Evolutionary conservation across 2,329 filamentous ascomycete genomes (phyloP).

Genomic region (Dactylellina sp.): DNA sequence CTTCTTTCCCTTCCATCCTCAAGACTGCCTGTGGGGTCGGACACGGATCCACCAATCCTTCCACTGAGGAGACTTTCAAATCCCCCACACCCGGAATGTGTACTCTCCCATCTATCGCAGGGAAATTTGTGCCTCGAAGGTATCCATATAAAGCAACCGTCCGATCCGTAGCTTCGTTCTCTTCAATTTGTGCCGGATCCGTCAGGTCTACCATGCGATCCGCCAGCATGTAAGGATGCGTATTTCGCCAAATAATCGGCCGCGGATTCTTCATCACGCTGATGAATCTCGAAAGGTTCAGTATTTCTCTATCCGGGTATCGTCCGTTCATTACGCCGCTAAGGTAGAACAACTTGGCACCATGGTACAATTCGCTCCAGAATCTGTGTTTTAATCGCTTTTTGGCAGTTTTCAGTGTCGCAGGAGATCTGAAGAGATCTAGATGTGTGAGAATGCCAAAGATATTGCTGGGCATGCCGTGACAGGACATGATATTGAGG

Average conservation of each 20-base stretch:
- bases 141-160: conserved; percentile 94
- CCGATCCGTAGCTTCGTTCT: conserved; percentile 88
- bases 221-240: conserved; percentile 91
- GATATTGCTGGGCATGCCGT: conserved; percentile 98
- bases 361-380: conserved; percentile 97
- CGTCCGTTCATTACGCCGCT: conserved; percentile 96
- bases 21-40: conserved; percentile 90
- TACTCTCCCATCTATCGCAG: conserved; percentile 83
- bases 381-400: conserved; percentile 95
- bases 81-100: conserved; percentile 95
- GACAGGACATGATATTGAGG: conserved; percentile 89
- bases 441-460: conserved; percentile 97
- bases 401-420: conserved; percentile 90
- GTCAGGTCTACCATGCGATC: conserved; percentile 97
- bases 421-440: conserved; percentile 93
- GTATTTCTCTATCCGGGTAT: conserved; percentile 94
- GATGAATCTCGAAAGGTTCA: conserved; percentile 93
- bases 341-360: conserved; percentile 95
- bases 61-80: conserved; percentile 83
- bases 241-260: conserved; percentile 95
- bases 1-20: conserved; percentile 84
- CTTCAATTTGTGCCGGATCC: conserved; percentile 89
- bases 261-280: conserved; percentile 99
- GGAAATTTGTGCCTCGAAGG: conserved; percentile 92
- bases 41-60: conserved; percentile 91